Percentiles rank a stretch among this genome's conserved stretches.
Conservation (phyloP, 1,284 basidiomycete genomes). For the Mycena sp. region DNA sequence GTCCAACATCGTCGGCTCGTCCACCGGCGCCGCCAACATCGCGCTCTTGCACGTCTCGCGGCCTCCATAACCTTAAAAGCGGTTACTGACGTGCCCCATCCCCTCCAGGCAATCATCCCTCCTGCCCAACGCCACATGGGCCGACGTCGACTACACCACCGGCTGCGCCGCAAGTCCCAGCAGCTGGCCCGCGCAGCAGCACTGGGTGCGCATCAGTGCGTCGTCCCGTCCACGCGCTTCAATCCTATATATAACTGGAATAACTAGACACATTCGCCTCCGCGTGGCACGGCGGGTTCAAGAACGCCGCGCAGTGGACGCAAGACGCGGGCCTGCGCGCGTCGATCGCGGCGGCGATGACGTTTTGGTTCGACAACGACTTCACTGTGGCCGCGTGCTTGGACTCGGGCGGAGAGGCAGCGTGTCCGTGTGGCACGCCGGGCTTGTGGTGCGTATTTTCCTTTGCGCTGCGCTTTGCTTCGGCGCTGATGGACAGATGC, state of each 20-base stretch:
- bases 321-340: conserved; percentile 48
- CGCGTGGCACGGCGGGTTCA: conserved; percentile 63
- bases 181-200: conserved; percentile 72
- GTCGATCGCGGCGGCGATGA: conserved; percentile 61
- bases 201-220: conserved; percentile 70
- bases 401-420: conserved; percentile 56
- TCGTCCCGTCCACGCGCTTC: conserved; percentile 8
- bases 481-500: conserved; percentile 45
- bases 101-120: conserved; percentile 54
- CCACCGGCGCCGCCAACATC: conserved; percentile 24
- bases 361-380: conserved; percentile 73
- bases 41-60: conserved; percentile 20
- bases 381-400: conserved; percentile 62
- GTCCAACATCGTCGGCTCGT: conserved; percentile 27
- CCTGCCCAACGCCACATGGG: conserved; percentile 62
- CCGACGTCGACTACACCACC: conserved; percentile 65
- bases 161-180: conserved; percentile 68
- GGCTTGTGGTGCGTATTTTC: conserved; percentile 46
- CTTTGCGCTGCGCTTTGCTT: background rate
- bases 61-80: background rate
- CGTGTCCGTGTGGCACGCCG: conserved; percentile 64
- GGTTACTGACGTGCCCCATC: background rate
- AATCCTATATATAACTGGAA: background rate
- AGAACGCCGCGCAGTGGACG: conserved; percentile 48
- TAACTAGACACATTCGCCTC: conserved; percentile 57